Evolutionary conservation across 2,329 filamentous ascomycete species (phyloP).

Genomic region (Colletotrichum sp.): DNA sequence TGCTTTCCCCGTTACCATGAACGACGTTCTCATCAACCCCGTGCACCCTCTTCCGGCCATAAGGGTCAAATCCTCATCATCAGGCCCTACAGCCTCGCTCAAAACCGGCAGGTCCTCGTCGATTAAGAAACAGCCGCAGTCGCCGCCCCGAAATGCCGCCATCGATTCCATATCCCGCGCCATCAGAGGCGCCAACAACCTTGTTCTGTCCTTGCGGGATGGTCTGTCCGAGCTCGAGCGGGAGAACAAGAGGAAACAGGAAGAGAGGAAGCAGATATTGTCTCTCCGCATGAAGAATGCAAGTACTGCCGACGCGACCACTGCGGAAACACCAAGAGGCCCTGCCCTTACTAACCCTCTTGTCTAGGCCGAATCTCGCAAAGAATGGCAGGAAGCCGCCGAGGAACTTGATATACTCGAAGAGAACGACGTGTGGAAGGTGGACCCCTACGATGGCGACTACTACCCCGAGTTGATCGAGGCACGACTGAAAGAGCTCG

Average conservation of each 20-base stretch:
- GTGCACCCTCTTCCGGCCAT: slow-evolving; percentile 12
- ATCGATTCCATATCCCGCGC: slow-evolving; percentile 31
- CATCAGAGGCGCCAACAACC: slow-evolving; percentile 43
- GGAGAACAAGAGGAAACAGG: slow-evolving; percentile 47
- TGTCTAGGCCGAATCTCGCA: slow-evolving; percentile 67
- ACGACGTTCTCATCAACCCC: slow-evolving; percentile 21
- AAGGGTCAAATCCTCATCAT: slow-evolving; percentile 2
- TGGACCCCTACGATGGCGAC: slow-evolving; percentile 63
- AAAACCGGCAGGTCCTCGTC: slow-evolving; percentile 10
- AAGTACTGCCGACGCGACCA: slow-evolving; percentile 32
- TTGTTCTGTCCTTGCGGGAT: slow-evolving; percentile 55
- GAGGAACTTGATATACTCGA: slow-evolving; percentile 80
- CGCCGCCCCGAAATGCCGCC: not conserved
- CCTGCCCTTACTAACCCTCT: not conserved
- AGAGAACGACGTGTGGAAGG: slow-evolving; percentile 83
- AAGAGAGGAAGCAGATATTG: slow-evolving; percentile 67
- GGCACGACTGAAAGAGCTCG: slow-evolving; percentile 72
- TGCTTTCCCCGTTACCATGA: slow-evolving; percentile 7
- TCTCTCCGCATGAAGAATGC: slow-evolving; percentile 70
- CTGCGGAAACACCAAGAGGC: not conserved
- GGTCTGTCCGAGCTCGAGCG: slow-evolving; percentile 57
- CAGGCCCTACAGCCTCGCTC: not conserved
- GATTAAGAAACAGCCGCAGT: slow-evolving; percentile 7
- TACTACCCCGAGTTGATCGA: slow-evolving; percentile 76
- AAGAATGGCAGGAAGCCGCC: slow-evolving; percentile 79